Base-by-base conservation (phyloP, 2,329 filamentous ascomycete species). In the Penicillium sp. region DNA sequence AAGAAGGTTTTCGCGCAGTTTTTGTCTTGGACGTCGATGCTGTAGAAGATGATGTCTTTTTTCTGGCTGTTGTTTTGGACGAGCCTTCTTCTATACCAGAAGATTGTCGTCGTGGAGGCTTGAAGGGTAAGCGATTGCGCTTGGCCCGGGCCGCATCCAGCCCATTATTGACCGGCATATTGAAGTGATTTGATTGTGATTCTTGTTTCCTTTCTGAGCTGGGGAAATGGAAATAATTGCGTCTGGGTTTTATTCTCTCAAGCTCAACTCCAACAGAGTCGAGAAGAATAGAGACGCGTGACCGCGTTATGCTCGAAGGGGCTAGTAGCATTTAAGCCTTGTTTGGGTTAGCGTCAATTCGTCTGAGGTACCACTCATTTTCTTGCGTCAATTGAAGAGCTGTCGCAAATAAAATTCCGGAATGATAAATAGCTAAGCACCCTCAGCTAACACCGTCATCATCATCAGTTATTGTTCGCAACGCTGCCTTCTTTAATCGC, bases 41-140 rank as follows among this genome's bases (percentile, higher is more conserved):
- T 56, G 49, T 45, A 20, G 51, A n/a, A 14, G 52, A 40, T 23
- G 52, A 38, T 50, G 23, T 60, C 26, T 38, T 20, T 52, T 58
- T 63, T 48, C 38, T 60, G 49, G 52, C 52, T 48, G 61, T 65
- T 28, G 61, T n/a, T 51, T 65, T 65, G 23, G 60, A 66, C 58
- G 64, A 63, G 9, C 59, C 62, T 28, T 63, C 64, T 26, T 63
- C 64, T 26, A 59, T 63, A 42, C 65, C 53, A n/a, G 66, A 61
- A 23, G 68, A 64, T 47, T 68, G 67, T 16, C 63, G 67, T 49
- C 75, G 70, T 2, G 75, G 76, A 38, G 75, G 74, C 3, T 77
- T 77, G 66, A 78, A 78, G n/a, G 74, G 72, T 18, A 74, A 71
- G 14, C 64, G 67, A 52, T 69, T 66, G 48, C 72, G 68, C 59